phyloP scores from a whole-genome alignment of 805 yeast genomes.

The Wickerhamomyces tratensis region DNA sequence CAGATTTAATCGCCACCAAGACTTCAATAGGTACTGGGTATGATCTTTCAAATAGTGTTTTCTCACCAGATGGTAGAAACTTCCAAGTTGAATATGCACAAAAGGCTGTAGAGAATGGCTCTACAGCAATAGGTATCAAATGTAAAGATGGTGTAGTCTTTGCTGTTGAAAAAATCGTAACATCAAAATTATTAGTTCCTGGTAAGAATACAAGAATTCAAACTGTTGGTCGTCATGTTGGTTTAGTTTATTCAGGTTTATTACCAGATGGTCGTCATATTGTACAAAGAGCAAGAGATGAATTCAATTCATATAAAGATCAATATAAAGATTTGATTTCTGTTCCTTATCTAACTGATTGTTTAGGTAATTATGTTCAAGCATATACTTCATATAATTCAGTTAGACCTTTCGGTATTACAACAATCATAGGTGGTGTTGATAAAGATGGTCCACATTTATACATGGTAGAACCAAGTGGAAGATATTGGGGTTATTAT shows the following conservation, averaged over 20 bases:
- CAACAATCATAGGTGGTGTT: slow-evolving; percentile 88
- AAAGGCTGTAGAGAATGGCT: slow-evolving; percentile 96
- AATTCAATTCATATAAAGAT: slow-evolving; percentile 70
- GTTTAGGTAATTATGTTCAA: slow-evolving; percentile 86
- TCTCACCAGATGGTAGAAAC: slow-evolving; percentile 80
- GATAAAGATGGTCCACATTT: slow-evolving; percentile 87
- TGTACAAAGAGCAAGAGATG: slow-evolving; percentile 88
- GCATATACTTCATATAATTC: slow-evolving; percentile 94
- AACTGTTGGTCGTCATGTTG: slow-evolving; percentile 87
- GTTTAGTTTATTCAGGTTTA: slow-evolving; percentile 90
- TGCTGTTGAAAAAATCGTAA: slow-evolving; percentile 90
- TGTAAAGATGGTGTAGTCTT: slow-evolving; percentile 91
- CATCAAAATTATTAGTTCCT: slow-evolving; percentile 82
- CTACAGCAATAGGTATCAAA: slow-evolving; percentile 89
- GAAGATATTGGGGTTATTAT: slow-evolving; percentile 92
- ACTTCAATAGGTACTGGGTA: slow-evolving; percentile 98
- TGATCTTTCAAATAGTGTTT: slow-evolving; percentile 95
- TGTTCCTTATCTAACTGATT: slow-evolving; percentile 73
- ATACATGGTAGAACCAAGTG: slow-evolving; percentile 97
- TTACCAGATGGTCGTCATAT: slow-evolving; percentile 95
- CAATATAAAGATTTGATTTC: slow-evolving; percentile 70
- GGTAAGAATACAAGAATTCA: slow-evolving; percentile 86
- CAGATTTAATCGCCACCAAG: slow-evolving; percentile 18
- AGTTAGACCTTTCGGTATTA: slow-evolving; percentile 95
- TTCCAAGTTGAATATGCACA: slow-evolving; percentile 98